phyloP scores from a whole-genome alignment of 805 yeast species.

The Torulaspora maleeae region DNA sequence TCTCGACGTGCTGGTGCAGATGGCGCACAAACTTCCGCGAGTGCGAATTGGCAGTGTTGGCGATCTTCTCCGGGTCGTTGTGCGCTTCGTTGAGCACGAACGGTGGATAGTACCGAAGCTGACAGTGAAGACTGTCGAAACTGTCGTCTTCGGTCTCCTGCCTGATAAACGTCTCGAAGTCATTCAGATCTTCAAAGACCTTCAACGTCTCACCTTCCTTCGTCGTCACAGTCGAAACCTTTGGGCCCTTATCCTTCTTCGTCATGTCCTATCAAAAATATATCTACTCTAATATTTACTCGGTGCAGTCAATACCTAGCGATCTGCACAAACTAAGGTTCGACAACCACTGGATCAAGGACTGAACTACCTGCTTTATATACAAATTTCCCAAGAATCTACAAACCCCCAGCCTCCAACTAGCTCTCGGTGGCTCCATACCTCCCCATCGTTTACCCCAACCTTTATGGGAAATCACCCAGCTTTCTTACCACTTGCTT shows the following conservation, averaged over 20 bases:
- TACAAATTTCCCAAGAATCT: no score
- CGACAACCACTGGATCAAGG: no score
- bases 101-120: constrained; percentile 66
- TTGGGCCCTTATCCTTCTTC: constrained; percentile 33
- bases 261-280: constrained; percentile 16
- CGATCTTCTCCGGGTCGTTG: constrained; percentile 64
- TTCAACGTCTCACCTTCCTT: constrained; percentile 32
- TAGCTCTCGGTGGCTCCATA: no score
- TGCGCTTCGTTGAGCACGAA: constrained; percentile 63
- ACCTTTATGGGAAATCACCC: no score
- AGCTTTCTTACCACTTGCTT: no score
- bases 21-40: constrained; percentile 68
- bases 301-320: no score
- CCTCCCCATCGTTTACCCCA: no score
- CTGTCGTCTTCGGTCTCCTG: constrained; percentile 78
- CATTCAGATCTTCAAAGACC: constrained; percentile 56
- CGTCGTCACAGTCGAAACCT: constrained; percentile 27
- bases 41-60: constrained; percentile 67
- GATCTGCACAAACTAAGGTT: no score
- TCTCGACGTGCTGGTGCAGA: constrained; percentile 68
- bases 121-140: constrained; percentile 63
- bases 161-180: constrained; percentile 59
- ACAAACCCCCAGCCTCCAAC: no score
- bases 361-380: no score
- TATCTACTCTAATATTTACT: neutral